Conservation (phyloP, 2,329 filamentous ascomycete species). For the Cladosporium oxysporum region DNA sequence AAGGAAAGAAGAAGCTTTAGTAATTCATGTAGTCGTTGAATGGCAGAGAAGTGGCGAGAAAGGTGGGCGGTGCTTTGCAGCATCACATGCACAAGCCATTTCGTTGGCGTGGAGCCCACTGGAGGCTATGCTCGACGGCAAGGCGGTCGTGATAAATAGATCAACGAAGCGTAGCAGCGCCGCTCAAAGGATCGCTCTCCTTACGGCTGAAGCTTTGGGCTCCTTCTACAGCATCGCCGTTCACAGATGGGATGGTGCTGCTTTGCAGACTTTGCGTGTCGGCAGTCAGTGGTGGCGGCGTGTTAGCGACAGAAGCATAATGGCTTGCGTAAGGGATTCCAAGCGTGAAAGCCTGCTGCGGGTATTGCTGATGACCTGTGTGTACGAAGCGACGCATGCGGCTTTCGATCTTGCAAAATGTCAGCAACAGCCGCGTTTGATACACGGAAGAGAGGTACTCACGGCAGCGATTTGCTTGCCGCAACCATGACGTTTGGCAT, state of each 20-base stretch:
- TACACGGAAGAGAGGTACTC: constrained; percentile 51
- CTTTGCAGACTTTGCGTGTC: constrained; percentile 33
- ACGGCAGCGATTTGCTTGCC: constrained; percentile 50
- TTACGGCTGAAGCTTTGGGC: constrained; percentile 23
- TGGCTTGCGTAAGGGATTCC: constrained; percentile 27
- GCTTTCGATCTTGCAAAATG: constrained; percentile 44
- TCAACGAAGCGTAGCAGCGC: background rate
- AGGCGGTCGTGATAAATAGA: background rate
- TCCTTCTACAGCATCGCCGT: constrained; percentile 39
- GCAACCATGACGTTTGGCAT: constrained; percentile 44
- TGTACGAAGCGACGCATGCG: constrained; percentile 49
- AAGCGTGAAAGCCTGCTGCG: constrained; percentile 7
- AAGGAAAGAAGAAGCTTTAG: background rate
- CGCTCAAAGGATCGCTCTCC: background rate
- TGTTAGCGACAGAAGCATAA: constrained; percentile 32
- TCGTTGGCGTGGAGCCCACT: too few species aligned
- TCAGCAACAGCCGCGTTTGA: constrained; percentile 31
- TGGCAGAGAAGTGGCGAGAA: background rate
- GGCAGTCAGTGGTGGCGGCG: constrained; percentile 31
- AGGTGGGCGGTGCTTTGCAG: background rate
- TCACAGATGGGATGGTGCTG: constrained; percentile 33
- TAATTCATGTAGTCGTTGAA: constrained; percentile 16
- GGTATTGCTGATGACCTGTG: constrained; percentile 25
- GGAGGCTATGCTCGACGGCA: background rate
- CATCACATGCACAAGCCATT: background rate